Evolutionary conservation across 2,329 filamentous ascomycete species (phyloP).

Genomic region (Cladophialophora chaetospira): DNA sequence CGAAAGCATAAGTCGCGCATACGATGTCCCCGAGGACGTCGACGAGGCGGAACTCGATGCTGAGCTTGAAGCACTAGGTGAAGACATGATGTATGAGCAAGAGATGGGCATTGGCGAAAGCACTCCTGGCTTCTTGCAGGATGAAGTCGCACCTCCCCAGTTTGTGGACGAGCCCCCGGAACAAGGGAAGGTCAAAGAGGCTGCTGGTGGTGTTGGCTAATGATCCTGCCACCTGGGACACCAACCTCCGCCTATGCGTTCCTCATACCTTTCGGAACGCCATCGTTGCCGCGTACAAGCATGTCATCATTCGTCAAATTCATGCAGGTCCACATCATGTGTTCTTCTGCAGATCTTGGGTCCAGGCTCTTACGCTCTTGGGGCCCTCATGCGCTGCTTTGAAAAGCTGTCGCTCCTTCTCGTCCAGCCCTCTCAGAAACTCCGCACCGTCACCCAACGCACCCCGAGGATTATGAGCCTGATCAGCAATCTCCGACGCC

Average conservation of each 20-base stretch:
- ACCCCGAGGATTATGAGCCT: constrained; percentile 74
- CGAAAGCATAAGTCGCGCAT: constrained; percentile 85
- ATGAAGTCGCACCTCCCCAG: constrained; percentile 77
- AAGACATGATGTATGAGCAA: constrained; percentile 87
- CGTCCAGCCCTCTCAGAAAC: constrained; percentile 84
- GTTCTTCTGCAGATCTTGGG: constrained; percentile 30
- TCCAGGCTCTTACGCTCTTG: constrained; percentile 48
- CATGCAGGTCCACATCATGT: constrained; percentile 13
- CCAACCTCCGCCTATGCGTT: not conserved
- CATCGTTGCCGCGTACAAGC: constrained; percentile 8
- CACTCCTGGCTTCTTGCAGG: constrained; percentile 83
- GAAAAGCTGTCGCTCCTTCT: constrained; percentile 80
- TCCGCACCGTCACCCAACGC: constrained; percentile 63
- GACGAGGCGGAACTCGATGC: constrained; percentile 96
- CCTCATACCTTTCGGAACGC: not conserved
- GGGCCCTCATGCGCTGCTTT: constrained; percentile 72
- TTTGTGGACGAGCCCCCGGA: constrained; percentile 92
- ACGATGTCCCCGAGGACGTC: constrained; percentile 95
- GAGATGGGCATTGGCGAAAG: constrained; percentile 57
- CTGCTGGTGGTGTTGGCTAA: constrained; percentile 36
- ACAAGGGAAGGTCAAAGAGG: constrained; percentile 73
- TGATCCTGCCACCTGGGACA: too few relatives aligned
- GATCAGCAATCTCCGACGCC: constrained; percentile 80
- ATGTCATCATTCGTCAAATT: not conserved
- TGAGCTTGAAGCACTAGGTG: constrained; percentile 88